phyloP scores from a whole-genome alignment of 2,329 filamentous ascomycete genomes.

The Amesomyces nigricolor region DNA sequence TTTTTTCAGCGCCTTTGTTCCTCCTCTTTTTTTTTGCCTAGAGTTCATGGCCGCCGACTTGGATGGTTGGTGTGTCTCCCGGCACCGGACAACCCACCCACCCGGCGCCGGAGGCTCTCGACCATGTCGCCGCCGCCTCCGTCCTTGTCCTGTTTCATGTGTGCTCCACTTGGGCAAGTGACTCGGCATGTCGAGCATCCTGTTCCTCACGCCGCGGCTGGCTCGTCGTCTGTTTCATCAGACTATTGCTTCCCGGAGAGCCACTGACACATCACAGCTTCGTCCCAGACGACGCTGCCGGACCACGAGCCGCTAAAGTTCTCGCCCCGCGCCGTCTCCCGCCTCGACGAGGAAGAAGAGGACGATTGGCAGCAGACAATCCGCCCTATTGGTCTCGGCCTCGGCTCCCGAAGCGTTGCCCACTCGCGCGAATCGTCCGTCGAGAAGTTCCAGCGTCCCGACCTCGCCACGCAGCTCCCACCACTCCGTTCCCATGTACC shows the following conservation, averaged over 20 bases:
- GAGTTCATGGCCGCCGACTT: background rate
- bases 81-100: background rate
- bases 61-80: background rate
- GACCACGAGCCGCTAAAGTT: slow-evolving; percentile 52
- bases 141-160: slow-evolving; percentile 15
- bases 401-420: slow-evolving; percentile 39
- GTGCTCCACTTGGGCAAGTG: slow-evolving; percentile 4
- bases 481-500: slow-evolving; percentile 39
- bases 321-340: slow-evolving; percentile 44
- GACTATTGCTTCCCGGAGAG: background rate
- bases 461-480: slow-evolving; percentile 24
- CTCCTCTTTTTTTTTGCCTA: background rate
- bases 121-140: slow-evolving; percentile 2
- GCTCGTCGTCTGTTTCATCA: slow-evolving; percentile 4
- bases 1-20: background rate
- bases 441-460: slow-evolving; percentile 44
- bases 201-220: background rate
- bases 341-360: slow-evolving; percentile 49
- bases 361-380: slow-evolving; percentile 48
- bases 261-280: slow-evolving; percentile 38
- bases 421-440: slow-evolving; percentile 56
- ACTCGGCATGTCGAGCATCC: background rate
- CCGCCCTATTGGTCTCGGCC: slow-evolving; percentile 39
- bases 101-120: background rate
- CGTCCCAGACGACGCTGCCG: slow-evolving; percentile 54